Evolutionary conservation across 2,329 filamentous ascomycete genomes (phyloP).

Genomic region (Fusarium sp.): DNA sequence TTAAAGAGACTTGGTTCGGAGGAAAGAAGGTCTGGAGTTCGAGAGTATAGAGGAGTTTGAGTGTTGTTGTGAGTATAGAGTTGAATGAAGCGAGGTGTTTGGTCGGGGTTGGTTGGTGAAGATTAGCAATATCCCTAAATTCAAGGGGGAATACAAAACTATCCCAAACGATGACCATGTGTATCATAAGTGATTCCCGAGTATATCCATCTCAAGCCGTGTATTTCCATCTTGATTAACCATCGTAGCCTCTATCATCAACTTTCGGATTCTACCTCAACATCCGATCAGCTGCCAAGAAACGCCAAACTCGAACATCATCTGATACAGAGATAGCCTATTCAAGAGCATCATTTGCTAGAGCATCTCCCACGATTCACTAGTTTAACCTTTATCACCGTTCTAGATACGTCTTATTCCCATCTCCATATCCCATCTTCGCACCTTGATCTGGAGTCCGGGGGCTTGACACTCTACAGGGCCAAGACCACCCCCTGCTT

Average conservation of each 20-base stretch:
- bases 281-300: neutral
- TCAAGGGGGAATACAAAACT: neutral
- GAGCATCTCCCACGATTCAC: neutral
- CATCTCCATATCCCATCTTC: conserved; percentile 30
- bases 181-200: neutral
- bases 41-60: neutral
- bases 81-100: conserved; percentile 9
- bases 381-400: neutral
- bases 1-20: conserved; percentile 64
- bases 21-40: conserved; percentile 54
- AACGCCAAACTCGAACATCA: neutral
- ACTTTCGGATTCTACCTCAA: neutral
- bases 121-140: neutral
- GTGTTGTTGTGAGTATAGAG: neutral
- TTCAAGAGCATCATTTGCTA: neutral
- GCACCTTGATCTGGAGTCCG: conserved; percentile 22
- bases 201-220: neutral
- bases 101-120: neutral
- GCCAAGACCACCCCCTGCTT: neutral
- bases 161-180: neutral
- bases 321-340: neutral
- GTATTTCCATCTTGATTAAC: neutral
- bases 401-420: conserved; percentile 4
- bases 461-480: neutral
- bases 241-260: neutral